Conservation (phyloP, 176 grass and related monocot genomes). For the Aegilops umbellulata region DNA sequence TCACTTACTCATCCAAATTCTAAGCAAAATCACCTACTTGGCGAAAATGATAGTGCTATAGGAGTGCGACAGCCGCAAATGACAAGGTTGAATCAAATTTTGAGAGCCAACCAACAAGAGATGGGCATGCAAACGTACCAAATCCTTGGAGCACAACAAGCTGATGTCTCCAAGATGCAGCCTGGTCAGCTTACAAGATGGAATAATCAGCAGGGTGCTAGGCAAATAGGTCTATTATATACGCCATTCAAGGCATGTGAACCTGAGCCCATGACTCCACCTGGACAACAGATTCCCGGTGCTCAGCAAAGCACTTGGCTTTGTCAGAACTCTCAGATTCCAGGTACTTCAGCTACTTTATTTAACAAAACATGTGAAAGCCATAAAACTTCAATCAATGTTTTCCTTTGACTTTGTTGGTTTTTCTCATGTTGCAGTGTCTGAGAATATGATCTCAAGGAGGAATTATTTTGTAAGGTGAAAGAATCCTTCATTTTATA, state of each 20-base stretch:
- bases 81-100: background rate
- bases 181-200: background rate
- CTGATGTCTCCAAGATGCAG: background rate
- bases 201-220: constrained; percentile 2
- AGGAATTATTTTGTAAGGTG: constrained; percentile 27
- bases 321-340: background rate
- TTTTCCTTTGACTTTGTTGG: background rate
- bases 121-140: background rate
- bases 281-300: background rate
- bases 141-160: constrained; percentile 4
- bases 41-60: background rate
- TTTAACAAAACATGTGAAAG: background rate
- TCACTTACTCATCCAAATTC: background rate
- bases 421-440: background rate
- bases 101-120: constrained; percentile 6
- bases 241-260: background rate
- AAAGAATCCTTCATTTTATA: background rate
- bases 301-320: background rate
- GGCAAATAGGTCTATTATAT: background rate
- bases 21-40: background rate
- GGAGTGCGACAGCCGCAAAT: background rate
- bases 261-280: background rate
- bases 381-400: background rate
- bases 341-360: background rate
- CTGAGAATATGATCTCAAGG: constrained; percentile 6